Conservation (phyloP, 768 basidiomycete species). For the Russula vinacea region DNA sequence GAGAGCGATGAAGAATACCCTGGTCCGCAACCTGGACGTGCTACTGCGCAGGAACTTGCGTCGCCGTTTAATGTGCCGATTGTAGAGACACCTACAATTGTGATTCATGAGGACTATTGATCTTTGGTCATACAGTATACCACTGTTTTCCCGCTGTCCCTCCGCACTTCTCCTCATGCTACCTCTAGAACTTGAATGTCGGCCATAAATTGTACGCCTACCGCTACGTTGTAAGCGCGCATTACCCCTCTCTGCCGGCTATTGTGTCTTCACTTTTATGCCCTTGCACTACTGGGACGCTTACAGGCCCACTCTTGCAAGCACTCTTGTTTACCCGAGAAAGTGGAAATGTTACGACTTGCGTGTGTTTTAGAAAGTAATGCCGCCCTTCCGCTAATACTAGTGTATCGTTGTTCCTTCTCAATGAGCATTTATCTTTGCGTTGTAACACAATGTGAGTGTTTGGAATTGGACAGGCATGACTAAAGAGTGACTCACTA, state of each 20-base stretch:
- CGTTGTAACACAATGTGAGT: too few species aligned
- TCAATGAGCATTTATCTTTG: too few species aligned
- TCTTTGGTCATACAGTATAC: slow-evolving; percentile 7
- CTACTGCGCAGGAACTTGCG: slow-evolving; percentile 5
- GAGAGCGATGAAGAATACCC: slow-evolving; percentile 37
- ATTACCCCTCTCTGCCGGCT: background rate
- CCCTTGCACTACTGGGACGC: background rate
- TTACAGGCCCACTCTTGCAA: too few species aligned
- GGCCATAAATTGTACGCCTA: background rate
- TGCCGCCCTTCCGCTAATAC: too few species aligned
- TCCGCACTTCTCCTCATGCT: background rate
- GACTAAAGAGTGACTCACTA: too few species aligned
- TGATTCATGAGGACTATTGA: slow-evolving; percentile 53
- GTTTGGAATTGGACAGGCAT: too few species aligned
- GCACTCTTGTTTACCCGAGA: background rate
- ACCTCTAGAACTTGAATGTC: too few species aligned
- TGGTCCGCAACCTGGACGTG: slow-evolving; percentile 30
- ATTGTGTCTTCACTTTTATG: background rate
- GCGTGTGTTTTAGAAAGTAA: too few species aligned
- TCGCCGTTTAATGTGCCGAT: slow-evolving; percentile 30
- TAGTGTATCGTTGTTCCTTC: too few species aligned
- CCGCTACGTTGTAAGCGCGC: background rate
- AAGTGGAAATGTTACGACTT: background rate
- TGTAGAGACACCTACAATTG: slow-evolving; percentile 41
- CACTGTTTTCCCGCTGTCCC: background rate